Conservation (phyloP, 2,329 filamentous ascomycete genomes). For the Botrytis squamosa region DNA sequence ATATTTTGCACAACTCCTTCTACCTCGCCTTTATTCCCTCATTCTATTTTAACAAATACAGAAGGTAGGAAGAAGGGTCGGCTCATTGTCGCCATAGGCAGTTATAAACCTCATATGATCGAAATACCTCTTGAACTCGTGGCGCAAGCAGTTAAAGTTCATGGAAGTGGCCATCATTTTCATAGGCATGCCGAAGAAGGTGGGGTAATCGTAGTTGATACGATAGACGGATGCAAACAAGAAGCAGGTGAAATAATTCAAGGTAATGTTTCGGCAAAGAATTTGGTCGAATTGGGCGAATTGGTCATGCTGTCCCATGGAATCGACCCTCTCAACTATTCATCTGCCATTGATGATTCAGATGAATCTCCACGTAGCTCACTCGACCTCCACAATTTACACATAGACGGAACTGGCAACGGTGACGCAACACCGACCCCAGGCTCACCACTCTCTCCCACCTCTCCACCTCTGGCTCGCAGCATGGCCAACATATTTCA, state of each 20-base stretch:
- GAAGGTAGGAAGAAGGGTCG: constrained; percentile 69
- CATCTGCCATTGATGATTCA: constrained; percentile 25
- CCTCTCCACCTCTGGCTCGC: neutral
- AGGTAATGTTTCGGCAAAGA: constrained; percentile 67
- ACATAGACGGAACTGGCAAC: neutral
- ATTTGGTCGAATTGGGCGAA: constrained; percentile 86
- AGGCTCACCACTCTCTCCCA: neutral
- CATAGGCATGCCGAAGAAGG: constrained; percentile 66
- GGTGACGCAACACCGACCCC: constrained; percentile 8
- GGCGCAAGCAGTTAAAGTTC: constrained; percentile 57
- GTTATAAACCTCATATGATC: constrained; percentile 69
- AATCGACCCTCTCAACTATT: constrained; percentile 21
- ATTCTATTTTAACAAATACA: constrained; percentile 65
- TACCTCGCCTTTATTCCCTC: constrained; percentile 71
- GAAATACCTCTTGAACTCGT: constrained; percentile 80
- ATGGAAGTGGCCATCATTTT: constrained; percentile 56
- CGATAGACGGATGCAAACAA: constrained; percentile 67
- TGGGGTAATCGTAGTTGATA: constrained; percentile 70
- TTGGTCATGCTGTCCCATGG: constrained; percentile 58
- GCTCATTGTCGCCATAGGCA: constrained; percentile 71
- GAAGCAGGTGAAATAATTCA: constrained; percentile 87
- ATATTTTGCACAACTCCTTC: constrained; percentile 89
- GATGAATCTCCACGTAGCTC: constrained; percentile 18
- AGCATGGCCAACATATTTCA: constrained; percentile 10
- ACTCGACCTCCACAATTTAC: neutral